Evolutionary conservation across 768 basidiomycete species (phyloP), one percentile per base, ranked within the genome.

Genomic region (Agrocybe praecox): DNA sequence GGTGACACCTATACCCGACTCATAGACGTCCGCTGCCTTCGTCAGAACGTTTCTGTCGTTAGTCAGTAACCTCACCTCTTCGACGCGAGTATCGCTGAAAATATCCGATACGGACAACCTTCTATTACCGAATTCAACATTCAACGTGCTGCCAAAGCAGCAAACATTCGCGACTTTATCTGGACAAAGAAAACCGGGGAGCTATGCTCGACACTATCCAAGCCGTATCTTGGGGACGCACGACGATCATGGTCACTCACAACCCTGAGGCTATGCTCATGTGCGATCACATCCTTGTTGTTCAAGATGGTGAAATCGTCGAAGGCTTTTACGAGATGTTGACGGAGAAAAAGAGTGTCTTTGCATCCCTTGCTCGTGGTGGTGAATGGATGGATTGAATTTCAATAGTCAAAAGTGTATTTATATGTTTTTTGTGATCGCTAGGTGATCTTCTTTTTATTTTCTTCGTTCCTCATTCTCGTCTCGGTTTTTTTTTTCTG

Each of bases 201-300:
- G 87, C 83, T 17, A 89, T 98, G 15, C 72, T 98, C 65, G 87
- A 92, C 53, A 88, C 92, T 8, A 86, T 96, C 49, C 75, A 76
- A 17, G 49, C 18, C 12, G 85, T 85, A 55, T 85, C 84, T 74
- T 70, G 78, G n/a, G 84, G 85, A 19, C 77, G 87, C 53, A 96
- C 94, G 60, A 94, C 92, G 54, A 71, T 98, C 61, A 89, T 98
- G 82, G 86, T 98, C 62, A 98, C 96, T 12, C 96, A 98, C 74
- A 96, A 96, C 71, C 70, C 94, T 26, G 82, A 86, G 44, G 86
- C 93, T 26, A 98, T 98, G 96, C 80, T 79, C 68, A 85, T 90
- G 83, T 98, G 96, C 72, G 94, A 98, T 71, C 81, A 93, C 32
- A 86, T 98, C 32, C 62, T 97, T 18, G 88, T 96, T 43, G 71